Evolutionary conservation across 148 eudicot species (phyloP).

Genomic region (Fagopyrum homotropicum): DNA sequence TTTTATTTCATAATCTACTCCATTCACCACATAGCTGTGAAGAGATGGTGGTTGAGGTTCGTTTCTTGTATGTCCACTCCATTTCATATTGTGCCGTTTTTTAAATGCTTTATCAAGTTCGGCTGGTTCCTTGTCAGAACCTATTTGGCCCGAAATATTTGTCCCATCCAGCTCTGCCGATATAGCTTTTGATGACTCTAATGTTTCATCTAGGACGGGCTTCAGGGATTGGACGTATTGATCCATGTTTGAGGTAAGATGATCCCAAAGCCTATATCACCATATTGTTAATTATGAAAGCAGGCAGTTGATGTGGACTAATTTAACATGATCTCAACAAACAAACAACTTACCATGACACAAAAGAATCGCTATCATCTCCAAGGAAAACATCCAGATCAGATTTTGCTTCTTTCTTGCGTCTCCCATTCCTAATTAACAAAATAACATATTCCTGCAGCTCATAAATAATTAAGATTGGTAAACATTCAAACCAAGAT

Average conservation of each 20-base stretch:
- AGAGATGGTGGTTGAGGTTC: conserved; percentile 43
- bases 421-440: conserved; percentile 79
- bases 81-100: conserved; percentile 49
- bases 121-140: conserved; percentile 34
- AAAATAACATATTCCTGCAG: conserved; percentile 93
- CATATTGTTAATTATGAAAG: background rate
- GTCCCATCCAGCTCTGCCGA: conserved; percentile 24
- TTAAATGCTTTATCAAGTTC: conserved; percentile 30
- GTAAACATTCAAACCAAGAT: background rate
- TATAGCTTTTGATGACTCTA: conserved; percentile 28
- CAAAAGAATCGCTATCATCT: conserved; percentile 76
- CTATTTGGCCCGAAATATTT: conserved; percentile 18
- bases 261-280: conserved; percentile 88
- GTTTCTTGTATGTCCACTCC: conserved; percentile 53
- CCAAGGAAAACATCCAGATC: conserved; percentile 91
- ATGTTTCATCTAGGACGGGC: conserved; percentile 29
- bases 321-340: background rate
- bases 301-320: background rate
- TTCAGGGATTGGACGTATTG: conserved; percentile 42
- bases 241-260: conserved; percentile 60
- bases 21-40: conserved; percentile 29
- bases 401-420: conserved; percentile 72
- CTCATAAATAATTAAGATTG: background rate
- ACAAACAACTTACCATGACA: conserved; percentile 59
- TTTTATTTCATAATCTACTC: conserved; percentile 22